Percentiles rank a stretch among this genome's conserved stretches.
Conservation (phyloP, 306 rosid species). For the Quercus wislizeni region DNA sequence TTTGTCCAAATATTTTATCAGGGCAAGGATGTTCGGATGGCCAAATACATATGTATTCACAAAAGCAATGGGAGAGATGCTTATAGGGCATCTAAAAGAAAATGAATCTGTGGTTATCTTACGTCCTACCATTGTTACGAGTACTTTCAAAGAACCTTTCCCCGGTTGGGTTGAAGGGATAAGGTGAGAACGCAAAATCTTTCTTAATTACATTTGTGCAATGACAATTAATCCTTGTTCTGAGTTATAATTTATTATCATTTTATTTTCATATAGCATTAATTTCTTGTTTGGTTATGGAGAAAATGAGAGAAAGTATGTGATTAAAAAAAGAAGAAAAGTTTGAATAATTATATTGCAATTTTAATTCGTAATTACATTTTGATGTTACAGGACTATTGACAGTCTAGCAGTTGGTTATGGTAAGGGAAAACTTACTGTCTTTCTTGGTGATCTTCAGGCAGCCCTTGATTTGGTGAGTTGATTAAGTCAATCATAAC, state of each 20-base stretch:
- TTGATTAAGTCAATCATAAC: neutral
- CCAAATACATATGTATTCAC: constrained; percentile 87
- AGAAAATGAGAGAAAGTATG: neutral
- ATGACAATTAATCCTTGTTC: too few species aligned
- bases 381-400: constrained; percentile 54
- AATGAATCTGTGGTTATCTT: constrained; percentile 40
- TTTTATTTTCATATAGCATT: neutral
- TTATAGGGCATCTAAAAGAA: constrained; percentile 41
- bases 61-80: constrained; percentile 85
- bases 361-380: too few species aligned
- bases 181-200: constrained; percentile 37
- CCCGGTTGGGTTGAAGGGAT: constrained; percentile 84
- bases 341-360: too few species aligned
- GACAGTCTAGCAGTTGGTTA: constrained; percentile 68
- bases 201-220: too few species aligned
- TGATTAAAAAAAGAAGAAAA: too few species aligned
- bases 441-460: constrained; percentile 46
- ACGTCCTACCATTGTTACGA: constrained; percentile 72
- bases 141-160: constrained; percentile 78
- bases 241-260: neutral
- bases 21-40: constrained; percentile 81
- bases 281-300: constrained; percentile 9
- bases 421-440: constrained; percentile 71
- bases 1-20: neutral
- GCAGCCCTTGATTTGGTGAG: constrained; percentile 61